Conservation (phyloP, 192 early-diverging fungal species). For the Kappamyces sp. region DNA sequence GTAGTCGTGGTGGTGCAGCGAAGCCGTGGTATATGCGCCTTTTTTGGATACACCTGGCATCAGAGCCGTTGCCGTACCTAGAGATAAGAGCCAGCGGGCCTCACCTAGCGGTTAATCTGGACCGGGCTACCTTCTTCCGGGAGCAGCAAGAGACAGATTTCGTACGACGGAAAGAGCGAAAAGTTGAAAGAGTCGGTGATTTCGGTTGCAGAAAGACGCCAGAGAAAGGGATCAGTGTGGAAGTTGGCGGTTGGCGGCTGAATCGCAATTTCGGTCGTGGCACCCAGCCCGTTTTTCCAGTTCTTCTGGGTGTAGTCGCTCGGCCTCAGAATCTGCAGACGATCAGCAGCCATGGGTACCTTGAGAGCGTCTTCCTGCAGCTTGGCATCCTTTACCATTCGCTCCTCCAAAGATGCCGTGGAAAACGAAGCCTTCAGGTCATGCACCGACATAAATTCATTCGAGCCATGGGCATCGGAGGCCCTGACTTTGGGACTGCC, state of each 20-base stretch:
- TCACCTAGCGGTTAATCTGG: conserved; percentile 25
- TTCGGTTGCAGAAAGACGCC: conserved; percentile 43
- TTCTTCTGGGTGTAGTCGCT: conserved; percentile 24
- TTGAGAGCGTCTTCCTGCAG: neutral
- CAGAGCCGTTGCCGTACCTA: neutral
- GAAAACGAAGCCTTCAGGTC: too few species aligned
- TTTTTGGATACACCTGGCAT: neutral
- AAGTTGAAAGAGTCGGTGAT: conserved; percentile 42
- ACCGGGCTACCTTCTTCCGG: conserved; percentile 14
- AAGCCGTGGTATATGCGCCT: conserved; percentile 1
- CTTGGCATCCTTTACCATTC: neutral
- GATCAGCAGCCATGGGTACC: neutral
- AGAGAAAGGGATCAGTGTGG: conserved; percentile 47
- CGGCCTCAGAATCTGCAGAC: conserved; percentile 14
- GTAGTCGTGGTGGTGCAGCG: conserved; percentile 48
- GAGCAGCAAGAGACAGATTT: conserved; percentile 35
- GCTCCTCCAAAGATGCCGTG: too few species aligned
- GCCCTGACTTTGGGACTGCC: too few species aligned
- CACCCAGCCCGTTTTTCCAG: conserved; percentile 65
- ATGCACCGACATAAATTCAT: too few species aligned
- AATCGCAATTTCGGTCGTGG: conserved; percentile 52
- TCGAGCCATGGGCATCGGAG: too few species aligned
- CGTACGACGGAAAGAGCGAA: conserved; percentile 56
- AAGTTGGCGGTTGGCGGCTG: conserved; percentile 37
- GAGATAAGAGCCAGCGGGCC: too few species aligned